Conservation (phyloP, 495 filamentous ascomycete species). For the Aspergillus panamensis region DNA sequence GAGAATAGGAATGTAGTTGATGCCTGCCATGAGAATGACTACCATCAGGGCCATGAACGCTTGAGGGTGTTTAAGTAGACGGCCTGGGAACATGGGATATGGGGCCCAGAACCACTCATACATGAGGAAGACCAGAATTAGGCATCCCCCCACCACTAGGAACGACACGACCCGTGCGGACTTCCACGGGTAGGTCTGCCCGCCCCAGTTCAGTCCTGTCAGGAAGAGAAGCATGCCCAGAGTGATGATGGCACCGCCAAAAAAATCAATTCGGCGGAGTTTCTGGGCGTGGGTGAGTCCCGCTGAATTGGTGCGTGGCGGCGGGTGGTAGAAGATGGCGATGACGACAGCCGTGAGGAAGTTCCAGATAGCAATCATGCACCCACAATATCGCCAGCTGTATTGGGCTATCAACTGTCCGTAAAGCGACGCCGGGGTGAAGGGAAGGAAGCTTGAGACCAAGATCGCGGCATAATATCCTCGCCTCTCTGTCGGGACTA, state of each 20-base stretch:
- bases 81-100: constrained; percentile 6
- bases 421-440: neutral
- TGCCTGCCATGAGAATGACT: constrained; percentile 3
- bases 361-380: constrained; percentile 2
- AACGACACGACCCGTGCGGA: neutral
- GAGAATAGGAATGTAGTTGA: constrained; percentile 3
- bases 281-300: neutral
- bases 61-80: neutral
- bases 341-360: neutral
- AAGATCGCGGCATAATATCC: constrained; percentile 5
- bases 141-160: neutral
- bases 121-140: neutral
- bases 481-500: neutral
- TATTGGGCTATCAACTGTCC: neutral
- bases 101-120: constrained; percentile 4
- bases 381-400: constrained; percentile 3
- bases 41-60: constrained; percentile 6
- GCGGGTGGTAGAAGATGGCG: neutral
- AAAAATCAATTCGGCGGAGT: neutral
- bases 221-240: constrained; percentile 2
- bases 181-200: constrained; percentile 3
- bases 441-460: constrained; percentile 2
- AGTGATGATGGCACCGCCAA: constrained; percentile 1
- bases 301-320: neutral
- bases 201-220: neutral